Base-by-base conservation (phyloP, 176 grass and related monocot species). In the Saccharum officinarum region DNA sequence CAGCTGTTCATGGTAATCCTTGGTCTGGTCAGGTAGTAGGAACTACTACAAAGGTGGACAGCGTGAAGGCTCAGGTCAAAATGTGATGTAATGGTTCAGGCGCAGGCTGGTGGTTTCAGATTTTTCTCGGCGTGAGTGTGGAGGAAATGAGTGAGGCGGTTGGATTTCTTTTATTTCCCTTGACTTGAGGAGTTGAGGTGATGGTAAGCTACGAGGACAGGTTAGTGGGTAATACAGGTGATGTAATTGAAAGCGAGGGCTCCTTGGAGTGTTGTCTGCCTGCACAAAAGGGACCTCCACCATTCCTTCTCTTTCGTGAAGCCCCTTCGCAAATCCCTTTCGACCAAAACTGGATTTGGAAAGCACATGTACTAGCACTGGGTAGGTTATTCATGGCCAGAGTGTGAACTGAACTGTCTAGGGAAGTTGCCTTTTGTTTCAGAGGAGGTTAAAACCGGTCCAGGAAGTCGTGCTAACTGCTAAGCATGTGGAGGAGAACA, bases 91-190 rank as follows among this genome's bases (percentile, higher is more conserved):
- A 34, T 11, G 39, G 17, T 69, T 73, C 55, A 50, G 6, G 13
- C 14, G 71, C 50, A 45, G 3, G 42, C 71, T 61, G 26, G 38
- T 79, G 28, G 26, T 1, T 72, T 49, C 33, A 26, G 39, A 47
- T n/a, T 85, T 74, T 80, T 59, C 70, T 68, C 3, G 81, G 37
- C 12, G 50, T 37, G 30, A 33, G 72, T 23, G 49, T 80, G 62
- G 63, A 57, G 2, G n/a, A 54, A 25, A 41, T 2, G 54, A 64
- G 22, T 30, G 67, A 9, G 54, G 22, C 31, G 60, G 25, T 20
- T 5, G 31, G 79, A 7, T 70, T 39, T 59, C 54, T n/a, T n/a
- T 10, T 7, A 54, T 57, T 40, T 14, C 33, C 10, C 25, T 13
- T 31, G 4, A 15, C 28, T 28, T 28, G 28, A 28, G 28, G 28